Conservation (phyloP, 192 early-diverging fungal species). For the Entomortierella parvispora region DNA sequence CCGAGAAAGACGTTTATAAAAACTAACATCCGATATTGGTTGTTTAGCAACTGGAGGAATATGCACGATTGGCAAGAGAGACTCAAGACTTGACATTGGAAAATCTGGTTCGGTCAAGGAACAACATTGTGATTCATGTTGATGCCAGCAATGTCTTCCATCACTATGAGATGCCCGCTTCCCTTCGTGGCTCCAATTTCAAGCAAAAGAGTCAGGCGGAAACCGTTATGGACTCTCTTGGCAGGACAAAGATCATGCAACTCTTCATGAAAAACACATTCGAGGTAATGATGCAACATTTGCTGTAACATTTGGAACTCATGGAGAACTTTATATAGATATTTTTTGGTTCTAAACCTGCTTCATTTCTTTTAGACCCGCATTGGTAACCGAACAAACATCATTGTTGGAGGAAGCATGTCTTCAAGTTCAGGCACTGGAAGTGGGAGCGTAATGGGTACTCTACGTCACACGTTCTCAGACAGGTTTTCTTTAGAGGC, state of each 20-base stretch:
- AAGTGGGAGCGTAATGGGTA: conserved; percentile 80
- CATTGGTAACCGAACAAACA: conserved; percentile 60
- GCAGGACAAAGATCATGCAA: conserved; percentile 55
- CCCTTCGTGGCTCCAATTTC: conserved; percentile 32
- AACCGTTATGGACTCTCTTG: conserved; percentile 34
- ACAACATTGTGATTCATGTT: conserved; percentile 59
- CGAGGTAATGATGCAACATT: conserved; percentile 43
- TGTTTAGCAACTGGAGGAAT: conserved; percentile 57
- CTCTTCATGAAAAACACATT: conserved; percentile 72
- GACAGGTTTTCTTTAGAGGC: conserved; percentile 78
- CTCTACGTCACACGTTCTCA: conserved; percentile 79
- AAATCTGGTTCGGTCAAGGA: conserved; percentile 70
- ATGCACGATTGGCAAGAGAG: conserved; percentile 67
- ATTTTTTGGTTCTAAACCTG: too few relatives aligned
- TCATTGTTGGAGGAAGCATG: conserved; percentile 67
- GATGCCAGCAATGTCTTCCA: conserved; percentile 62
- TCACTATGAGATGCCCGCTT: conserved; percentile 52
- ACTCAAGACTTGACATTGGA: conserved; percentile 73
- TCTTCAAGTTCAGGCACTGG: conserved; percentile 73
- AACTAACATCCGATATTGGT: too few relatives aligned
- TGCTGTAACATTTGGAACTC: background rate
- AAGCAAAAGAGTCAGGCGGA: conserved; percentile 11
- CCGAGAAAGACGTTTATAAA: too few relatives aligned
- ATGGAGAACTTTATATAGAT: too few relatives aligned
- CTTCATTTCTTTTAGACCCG: conserved; percentile 45